A percentile compares a stretch with the other conserved stretches of the same genome.
phyloP scores from a whole-genome alignment of 2,329 filamentous ascomycete genomes.

The Truncatella angustata region DNA sequence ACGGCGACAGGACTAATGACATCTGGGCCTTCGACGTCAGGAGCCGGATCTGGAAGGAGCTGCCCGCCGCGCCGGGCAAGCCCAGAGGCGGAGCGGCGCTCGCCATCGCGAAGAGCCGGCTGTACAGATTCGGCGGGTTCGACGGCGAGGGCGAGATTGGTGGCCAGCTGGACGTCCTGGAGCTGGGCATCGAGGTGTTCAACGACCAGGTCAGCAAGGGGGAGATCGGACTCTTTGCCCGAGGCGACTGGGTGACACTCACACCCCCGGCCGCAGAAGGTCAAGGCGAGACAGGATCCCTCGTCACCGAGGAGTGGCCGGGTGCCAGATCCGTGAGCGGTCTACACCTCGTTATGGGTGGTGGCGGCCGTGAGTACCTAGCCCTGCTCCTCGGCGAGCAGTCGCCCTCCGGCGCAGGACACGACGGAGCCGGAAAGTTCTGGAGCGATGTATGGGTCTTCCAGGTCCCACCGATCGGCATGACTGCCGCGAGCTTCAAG shows the following conservation, averaged over 20 bases:
- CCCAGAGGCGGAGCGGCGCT: slow-evolving; percentile 67
- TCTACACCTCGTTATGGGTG: slow-evolving; percentile 55
- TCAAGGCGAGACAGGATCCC: slow-evolving; percentile 19
- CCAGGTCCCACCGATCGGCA: slow-evolving; percentile 54
- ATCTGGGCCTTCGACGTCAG: slow-evolving; percentile 76
- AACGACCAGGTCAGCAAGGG: slow-evolving; percentile 46
- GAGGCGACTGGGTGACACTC: slow-evolving; percentile 55
- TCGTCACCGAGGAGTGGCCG: slow-evolving; percentile 41
- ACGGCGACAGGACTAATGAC: slow-evolving; percentile 61
- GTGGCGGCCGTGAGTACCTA: slow-evolving; percentile 60
- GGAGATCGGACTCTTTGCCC: slow-evolving; percentile 50
- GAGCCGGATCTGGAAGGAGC: slow-evolving; percentile 63
- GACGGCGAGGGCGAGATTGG: slow-evolving; percentile 70
- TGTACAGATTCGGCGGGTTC: slow-evolving; percentile 81
- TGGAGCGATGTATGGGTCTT: slow-evolving; percentile 64
- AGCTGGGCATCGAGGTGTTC: slow-evolving; percentile 55
- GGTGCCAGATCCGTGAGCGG: slow-evolving; percentile 51
- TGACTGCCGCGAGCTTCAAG: slow-evolving; percentile 54
- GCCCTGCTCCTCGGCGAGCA: slow-evolving; percentile 61
- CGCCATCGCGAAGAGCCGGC: slow-evolving; percentile 57
- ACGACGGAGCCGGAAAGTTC: slow-evolving; percentile 52
- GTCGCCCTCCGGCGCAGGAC: slow-evolving; percentile 45
- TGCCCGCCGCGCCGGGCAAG: slow-evolving; percentile 65
- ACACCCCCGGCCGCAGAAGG: slow-evolving; percentile 33
- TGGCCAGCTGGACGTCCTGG: slow-evolving; percentile 66